Evolutionary conservation across 2,329 filamentous ascomycete genomes (phyloP).

Genomic region (Diaporthe sp.): DNA sequence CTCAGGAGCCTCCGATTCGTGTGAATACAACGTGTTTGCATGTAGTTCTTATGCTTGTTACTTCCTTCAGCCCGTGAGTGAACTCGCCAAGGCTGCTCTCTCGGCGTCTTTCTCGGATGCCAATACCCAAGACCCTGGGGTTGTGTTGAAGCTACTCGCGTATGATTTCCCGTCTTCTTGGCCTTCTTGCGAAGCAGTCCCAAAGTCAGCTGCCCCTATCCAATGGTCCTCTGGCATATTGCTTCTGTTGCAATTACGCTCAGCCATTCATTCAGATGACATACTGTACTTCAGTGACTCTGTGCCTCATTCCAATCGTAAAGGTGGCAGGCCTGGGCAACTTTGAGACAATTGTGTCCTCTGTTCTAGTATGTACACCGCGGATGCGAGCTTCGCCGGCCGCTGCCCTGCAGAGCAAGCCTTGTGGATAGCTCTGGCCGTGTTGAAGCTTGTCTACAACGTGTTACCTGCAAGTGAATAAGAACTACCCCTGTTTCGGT

Average conservation of each 20-base stretch:
- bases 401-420: not conserved
- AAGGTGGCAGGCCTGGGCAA: not conserved
- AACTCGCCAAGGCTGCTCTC: not conserved
- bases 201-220: too few relatives aligned
- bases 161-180: not conserved
- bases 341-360: too few relatives aligned
- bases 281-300: not conserved
- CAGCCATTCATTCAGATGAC: not conserved
- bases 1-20: constrained; percentile 50
- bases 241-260: not conserved
- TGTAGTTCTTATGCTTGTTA: not conserved
- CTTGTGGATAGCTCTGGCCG: too few relatives aligned
- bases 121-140: not conserved
- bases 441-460: not conserved
- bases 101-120: constrained; percentile 1
- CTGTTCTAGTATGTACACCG: too few relatives aligned
- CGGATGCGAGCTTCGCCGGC: not conserved
- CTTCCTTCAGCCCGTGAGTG: not conserved
- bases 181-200: not conserved
- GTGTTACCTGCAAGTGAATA: not conserved
- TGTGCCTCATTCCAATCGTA: accelerated
- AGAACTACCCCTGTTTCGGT: too few relatives aligned
- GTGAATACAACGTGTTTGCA: constrained; percentile 47
- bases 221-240: too few relatives aligned
- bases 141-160: not conserved